Evolutionary conservation across 768 basidiomycete species (phyloP).

Genomic region (Auriscalpium orientale): DNA sequence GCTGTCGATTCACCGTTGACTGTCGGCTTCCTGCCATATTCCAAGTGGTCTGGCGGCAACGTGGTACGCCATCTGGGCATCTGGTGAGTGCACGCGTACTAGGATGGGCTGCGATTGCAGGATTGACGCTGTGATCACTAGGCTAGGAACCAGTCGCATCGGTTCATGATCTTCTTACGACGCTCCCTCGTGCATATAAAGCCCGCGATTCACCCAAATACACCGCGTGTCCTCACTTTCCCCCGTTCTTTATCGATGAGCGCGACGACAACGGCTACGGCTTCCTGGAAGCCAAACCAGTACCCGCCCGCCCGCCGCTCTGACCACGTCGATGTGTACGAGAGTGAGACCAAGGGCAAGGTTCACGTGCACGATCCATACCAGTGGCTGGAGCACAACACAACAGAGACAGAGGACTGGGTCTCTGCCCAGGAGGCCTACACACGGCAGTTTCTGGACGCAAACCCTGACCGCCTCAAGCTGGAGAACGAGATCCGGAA

Average conservation of each 20-base stretch:
- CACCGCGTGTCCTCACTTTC: background rate
- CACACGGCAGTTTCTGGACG: conserved; percentile 53
- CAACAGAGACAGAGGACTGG: conserved; percentile 60
- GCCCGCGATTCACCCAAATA: background rate
- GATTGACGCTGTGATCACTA: background rate
- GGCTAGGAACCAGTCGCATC: background rate
- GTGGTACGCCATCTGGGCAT: background rate
- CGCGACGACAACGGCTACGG: conserved; percentile 20
- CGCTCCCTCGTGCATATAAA: background rate
- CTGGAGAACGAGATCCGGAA: conserved; percentile 52
- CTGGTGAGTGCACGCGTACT: background rate
- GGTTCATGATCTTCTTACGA: background rate
- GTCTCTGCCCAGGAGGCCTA: conserved; percentile 50
- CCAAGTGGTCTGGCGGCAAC: no score
- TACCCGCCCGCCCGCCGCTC: conserved; percentile 64
- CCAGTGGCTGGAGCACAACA: conserved; percentile 62
- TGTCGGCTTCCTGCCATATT: no score
- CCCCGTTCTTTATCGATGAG: background rate
- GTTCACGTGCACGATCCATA: conserved; percentile 67
- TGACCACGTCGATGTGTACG: conserved; percentile 61
- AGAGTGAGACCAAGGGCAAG: conserved; percentile 52
- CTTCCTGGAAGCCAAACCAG: conserved; percentile 44
- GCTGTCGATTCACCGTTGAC: no score
- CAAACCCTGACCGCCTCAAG: conserved; percentile 49
- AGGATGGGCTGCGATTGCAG: background rate